Conservation (phyloP, 768 basidiomycete genomes). For the Boletus edulis region DNA sequence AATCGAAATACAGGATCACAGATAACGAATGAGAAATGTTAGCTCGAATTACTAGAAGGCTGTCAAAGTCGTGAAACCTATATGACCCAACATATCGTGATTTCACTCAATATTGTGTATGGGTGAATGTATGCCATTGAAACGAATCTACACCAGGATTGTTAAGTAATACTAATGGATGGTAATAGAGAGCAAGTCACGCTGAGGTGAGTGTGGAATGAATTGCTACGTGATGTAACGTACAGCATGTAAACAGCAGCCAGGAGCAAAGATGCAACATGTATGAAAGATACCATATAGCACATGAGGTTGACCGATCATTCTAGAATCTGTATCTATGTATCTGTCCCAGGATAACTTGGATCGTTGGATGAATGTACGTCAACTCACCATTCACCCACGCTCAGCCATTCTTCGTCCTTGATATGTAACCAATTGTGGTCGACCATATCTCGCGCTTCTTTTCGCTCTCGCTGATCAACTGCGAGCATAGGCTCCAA, state of each 20-base stretch:
- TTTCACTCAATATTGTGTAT: too few relatives aligned
- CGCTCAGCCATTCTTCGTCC: slow-evolving; percentile 28
- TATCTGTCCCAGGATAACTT: slow-evolving; percentile 1
- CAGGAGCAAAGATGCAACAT: slow-evolving; percentile 6
- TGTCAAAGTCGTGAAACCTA: too few relatives aligned
- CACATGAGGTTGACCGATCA: not conserved
- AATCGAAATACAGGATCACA: not conserved
- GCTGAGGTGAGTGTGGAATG: not conserved
- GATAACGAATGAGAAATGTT: not conserved
- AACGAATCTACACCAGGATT: too few relatives aligned
- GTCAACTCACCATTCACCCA: slow-evolving; percentile 30
- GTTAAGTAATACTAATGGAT: not conserved
- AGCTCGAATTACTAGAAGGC: too few relatives aligned
- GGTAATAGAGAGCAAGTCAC: not conserved
- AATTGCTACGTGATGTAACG: not conserved
- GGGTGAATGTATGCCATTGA: too few relatives aligned
- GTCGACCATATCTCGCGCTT: slow-evolving; percentile 70
- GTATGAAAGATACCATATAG: not conserved
- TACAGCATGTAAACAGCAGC: not conserved
- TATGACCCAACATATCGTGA: too few relatives aligned
- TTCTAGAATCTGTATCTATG: slow-evolving; percentile 10
- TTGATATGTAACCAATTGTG: slow-evolving; percentile 68
- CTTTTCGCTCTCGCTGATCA: slow-evolving; percentile 65
- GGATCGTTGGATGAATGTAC: not conserved
- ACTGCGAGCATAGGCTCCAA: slow-evolving; percentile 73